phyloP scores from a whole-genome alignment of 768 basidiomycete genomes.

The Suillus ampliporus region DNA sequence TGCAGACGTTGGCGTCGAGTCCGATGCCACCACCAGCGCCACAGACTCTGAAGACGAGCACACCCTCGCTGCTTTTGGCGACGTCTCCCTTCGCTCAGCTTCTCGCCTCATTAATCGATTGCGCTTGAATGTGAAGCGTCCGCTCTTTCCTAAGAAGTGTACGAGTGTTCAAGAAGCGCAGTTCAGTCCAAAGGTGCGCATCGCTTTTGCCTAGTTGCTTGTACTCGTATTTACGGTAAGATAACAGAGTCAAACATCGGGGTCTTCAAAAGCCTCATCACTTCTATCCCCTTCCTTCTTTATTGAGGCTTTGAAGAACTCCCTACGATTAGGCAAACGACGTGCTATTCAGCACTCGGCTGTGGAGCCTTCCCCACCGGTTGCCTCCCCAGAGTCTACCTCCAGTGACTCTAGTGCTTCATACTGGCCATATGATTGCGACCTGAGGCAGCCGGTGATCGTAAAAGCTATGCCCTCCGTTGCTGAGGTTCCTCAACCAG shows the following conservation, averaged over 20 bases:
- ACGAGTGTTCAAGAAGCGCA: neutral
- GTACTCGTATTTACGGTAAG: neutral
- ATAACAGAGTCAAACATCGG: neutral
- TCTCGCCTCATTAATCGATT: slow-evolving; percentile 17
- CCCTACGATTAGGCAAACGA: neutral
- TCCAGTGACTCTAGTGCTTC: neutral
- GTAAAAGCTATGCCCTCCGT: neutral
- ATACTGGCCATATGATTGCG: neutral
- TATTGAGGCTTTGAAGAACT: neutral
- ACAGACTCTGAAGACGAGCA: slow-evolving; percentile 41
- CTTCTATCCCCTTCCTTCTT: neutral
- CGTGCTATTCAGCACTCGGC: neutral
- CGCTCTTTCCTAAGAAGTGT: slow-evolving; percentile 31
- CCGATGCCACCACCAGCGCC: neutral
- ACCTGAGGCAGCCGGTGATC: neutral
- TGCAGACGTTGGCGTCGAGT: neutral
- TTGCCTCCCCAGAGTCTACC: neutral
- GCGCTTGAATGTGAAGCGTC: slow-evolving; percentile 31
- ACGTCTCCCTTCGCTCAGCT: slow-evolving; percentile 45
- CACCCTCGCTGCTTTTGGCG: slow-evolving; percentile 50
- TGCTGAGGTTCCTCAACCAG: neutral
- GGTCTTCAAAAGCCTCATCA: neutral
- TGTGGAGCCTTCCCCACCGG: neutral
- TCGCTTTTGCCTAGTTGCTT: neutral
- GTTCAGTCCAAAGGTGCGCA: slow-evolving; percentile 4